Conservation (phyloP, 495 filamentous ascomycete species). For the Daldinia childiae region DNA sequence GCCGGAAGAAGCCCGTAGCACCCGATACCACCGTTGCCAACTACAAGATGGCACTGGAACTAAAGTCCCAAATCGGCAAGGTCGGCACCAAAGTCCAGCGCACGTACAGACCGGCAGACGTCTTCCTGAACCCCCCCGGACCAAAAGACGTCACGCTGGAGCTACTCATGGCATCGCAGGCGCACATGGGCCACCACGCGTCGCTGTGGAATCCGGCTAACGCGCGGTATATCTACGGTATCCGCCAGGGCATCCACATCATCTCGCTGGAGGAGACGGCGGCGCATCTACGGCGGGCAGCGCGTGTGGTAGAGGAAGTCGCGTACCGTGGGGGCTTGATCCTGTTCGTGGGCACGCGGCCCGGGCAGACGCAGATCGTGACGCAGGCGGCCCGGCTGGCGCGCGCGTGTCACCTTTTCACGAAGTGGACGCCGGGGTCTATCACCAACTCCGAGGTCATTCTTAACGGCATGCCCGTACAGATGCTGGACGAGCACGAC, state of each 20-base stretch:
- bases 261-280: constrained; percentile 89
- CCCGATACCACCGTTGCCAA: constrained; percentile 47
- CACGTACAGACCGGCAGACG: constrained; percentile 72
- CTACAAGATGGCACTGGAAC: constrained; percentile 36
- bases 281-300: constrained; percentile 86
- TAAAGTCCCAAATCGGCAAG: constrained; percentile 46
- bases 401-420: constrained; percentile 86
- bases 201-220: constrained; percentile 96
- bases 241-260: constrained; percentile 90
- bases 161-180: constrained; percentile 87
- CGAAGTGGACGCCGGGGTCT: constrained; percentile 89
- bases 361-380: constrained; percentile 78
- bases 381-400: constrained; percentile 83
- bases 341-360: constrained; percentile 88
- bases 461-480: constrained; percentile 69
- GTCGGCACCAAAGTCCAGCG: constrained; percentile 64
- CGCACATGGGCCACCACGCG: constrained; percentile 90
- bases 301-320: constrained; percentile 87
- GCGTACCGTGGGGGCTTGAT: constrained; percentile 83
- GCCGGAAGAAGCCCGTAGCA: constrained; percentile 38
- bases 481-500: constrained; percentile 78
- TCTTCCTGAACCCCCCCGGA: constrained; percentile 75
- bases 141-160: constrained; percentile 87
- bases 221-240: constrained; percentile 92
- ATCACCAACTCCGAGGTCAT: constrained; percentile 95